phyloP scores from a whole-genome alignment of 768 basidiomycete species.

The Crepidotus variabilis region DNA sequence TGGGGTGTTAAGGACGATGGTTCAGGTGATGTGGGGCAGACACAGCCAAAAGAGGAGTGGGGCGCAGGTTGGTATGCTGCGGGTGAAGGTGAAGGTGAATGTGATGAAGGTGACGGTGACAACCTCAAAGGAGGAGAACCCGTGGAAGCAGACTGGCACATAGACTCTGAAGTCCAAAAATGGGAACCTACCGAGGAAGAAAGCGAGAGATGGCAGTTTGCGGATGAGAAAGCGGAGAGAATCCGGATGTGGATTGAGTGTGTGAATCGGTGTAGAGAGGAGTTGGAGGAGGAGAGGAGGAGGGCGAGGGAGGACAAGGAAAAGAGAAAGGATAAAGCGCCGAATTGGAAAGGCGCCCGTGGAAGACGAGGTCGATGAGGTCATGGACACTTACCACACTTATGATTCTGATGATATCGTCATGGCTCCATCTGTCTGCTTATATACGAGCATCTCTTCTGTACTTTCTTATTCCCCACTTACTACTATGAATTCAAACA shows the following conservation, averaged over 20 bases:
- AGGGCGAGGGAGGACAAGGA: not conserved
- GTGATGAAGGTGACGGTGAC: not conserved
- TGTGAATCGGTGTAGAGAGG: not conserved
- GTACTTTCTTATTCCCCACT: not conserved
- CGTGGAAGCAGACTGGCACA: no score
- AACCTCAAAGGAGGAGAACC: no score
- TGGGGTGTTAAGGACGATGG: slow-evolving; percentile 1
- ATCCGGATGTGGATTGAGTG: not conserved
- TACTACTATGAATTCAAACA: slow-evolving; percentile 10
- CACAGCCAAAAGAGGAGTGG: no score
- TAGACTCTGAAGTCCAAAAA: not conserved
- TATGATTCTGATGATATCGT: not conserved
- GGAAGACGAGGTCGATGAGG: not conserved
- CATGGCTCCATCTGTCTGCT: not conserved
- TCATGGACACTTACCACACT: not conserved
- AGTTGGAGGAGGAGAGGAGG: not conserved
- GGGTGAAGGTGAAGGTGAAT: no score
- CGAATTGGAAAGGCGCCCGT: not conserved
- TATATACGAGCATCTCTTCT: not conserved
- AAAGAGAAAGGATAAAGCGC: not conserved
- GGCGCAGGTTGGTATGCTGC: no score
- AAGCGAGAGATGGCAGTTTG: not conserved
- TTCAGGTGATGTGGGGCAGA: not conserved
- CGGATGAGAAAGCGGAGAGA: not conserved
- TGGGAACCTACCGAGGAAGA: slow-evolving; percentile 3